A percentile compares a stretch with the other conserved stretches of the same genome.
Evolutionary conservation across 2,329 filamentous ascomycete genomes (phyloP).

Genomic region (Penicillium frequentans): DNA sequence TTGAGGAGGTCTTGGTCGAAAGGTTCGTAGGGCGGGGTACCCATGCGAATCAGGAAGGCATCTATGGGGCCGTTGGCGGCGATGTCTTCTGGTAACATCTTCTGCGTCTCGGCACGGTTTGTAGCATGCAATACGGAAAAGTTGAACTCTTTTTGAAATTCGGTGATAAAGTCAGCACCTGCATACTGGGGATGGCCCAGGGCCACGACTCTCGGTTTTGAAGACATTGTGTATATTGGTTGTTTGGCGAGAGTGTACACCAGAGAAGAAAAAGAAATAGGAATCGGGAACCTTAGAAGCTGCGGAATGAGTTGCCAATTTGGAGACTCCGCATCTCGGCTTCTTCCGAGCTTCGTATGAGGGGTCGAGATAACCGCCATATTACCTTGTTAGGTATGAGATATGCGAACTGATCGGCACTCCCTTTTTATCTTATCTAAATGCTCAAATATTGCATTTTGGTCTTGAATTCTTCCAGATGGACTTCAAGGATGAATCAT

Average conservation of each 20-base stretch:
- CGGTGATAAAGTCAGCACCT: slow-evolving; percentile 41
- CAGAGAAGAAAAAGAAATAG: not conserved
- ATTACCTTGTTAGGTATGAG: not conserved
- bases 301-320: not conserved
- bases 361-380: not conserved
- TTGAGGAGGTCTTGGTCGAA: slow-evolving; percentile 49
- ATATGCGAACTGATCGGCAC: no score
- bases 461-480: no score
- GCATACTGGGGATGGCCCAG: slow-evolving; percentile 44
- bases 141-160: slow-evolving; percentile 40
- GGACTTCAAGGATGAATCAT: no score
- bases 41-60: slow-evolving; percentile 53
- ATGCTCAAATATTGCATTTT: no score
- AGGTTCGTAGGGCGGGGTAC: slow-evolving; percentile 50
- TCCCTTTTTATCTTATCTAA: no score
- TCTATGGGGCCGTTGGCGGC: slow-evolving; percentile 43
- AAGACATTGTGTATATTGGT: not conserved
- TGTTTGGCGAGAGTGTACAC: not conserved
- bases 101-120: slow-evolving; percentile 38
- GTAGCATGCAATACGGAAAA: slow-evolving; percentile 42
- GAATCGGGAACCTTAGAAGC: not conserved
- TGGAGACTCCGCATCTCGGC: not conserved
- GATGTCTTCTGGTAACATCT: slow-evolving; percentile 39
- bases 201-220: slow-evolving; percentile 44
- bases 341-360: not conserved